Conservation (phyloP, 345 rosid genomes). For the Ceriops decandra region DNA sequence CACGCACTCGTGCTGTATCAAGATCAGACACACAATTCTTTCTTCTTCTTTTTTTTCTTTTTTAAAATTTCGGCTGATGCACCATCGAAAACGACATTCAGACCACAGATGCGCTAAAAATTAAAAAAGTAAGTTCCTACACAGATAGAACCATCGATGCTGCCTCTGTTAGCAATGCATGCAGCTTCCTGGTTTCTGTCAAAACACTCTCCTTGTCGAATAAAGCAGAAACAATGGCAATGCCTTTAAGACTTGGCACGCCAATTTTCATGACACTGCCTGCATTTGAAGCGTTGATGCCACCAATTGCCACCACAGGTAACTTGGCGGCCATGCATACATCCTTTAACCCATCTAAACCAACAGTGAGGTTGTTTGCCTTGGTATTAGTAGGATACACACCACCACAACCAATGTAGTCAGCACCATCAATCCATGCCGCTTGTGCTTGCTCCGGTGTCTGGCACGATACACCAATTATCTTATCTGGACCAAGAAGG, state of each 20-base stretch:
- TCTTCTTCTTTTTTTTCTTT: too few relatives aligned
- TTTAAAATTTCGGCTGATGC: too few relatives aligned
- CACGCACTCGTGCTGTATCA: too few relatives aligned
- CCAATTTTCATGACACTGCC: constrained; percentile 46
- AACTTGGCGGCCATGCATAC: constrained; percentile 73
- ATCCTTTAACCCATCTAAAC: constrained; percentile 70
- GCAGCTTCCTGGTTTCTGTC: constrained; percentile 51
- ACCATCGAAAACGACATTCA: too few relatives aligned
- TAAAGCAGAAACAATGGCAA: constrained; percentile 76
- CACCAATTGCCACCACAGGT: constrained; percentile 91
- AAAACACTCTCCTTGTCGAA: constrained; percentile 61
- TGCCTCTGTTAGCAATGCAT: constrained; percentile 34
- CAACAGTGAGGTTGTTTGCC: constrained; percentile 65
- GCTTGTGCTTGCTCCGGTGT: constrained; percentile 70
- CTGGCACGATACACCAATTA: constrained; percentile 87
- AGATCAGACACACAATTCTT: too few relatives aligned
- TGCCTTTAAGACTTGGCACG: constrained; percentile 64
- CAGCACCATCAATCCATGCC: constrained; percentile 86
- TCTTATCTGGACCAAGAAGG: constrained; percentile 86
- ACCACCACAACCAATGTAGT: constrained; percentile 94
- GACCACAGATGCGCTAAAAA: too few relatives aligned
- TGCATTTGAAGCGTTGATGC: constrained; percentile 65
- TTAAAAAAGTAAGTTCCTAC: neutral
- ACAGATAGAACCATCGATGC: neutral
- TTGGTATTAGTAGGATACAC: constrained; percentile 77